Conservation (phyloP, 495 filamentous ascomycete species). For the Daldinia vernicosa region DNA sequence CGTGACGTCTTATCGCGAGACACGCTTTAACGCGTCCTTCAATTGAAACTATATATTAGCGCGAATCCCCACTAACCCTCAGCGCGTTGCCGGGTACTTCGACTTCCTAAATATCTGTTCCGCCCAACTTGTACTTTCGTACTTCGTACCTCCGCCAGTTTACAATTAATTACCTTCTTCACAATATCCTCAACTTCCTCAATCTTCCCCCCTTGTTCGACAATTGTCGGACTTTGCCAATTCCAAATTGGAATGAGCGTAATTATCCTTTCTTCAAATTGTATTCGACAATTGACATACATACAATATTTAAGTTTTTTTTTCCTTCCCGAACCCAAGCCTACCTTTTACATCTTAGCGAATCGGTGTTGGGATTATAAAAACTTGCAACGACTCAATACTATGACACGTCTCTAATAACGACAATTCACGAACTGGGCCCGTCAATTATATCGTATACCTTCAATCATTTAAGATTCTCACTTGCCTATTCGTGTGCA, state of each 20-base stretch:
- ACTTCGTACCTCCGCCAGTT: slow-evolving; percentile 24
- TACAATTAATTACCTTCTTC: slow-evolving; percentile 19
- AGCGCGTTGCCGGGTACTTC: slow-evolving; percentile 38
- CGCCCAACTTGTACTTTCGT: slow-evolving; percentile 29
- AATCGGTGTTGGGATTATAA: slow-evolving; percentile 11
- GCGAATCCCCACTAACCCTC: slow-evolving; percentile 28
- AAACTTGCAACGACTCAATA: slow-evolving; percentile 22
- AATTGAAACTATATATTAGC: slow-evolving; percentile 29
- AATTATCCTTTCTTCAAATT: not conserved
- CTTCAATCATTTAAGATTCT: not conserved
- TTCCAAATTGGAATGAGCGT: slow-evolving; percentile 1
- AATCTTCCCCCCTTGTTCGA: slow-evolving; percentile 10
- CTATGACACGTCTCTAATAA: slow-evolving; percentile 26
- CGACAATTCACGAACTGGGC: not conserved
- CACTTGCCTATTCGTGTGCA: slow-evolving; percentile 7
- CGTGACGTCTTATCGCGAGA: slow-evolving; percentile 30
- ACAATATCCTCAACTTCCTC: slow-evolving; percentile 14
- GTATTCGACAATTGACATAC: not conserved
- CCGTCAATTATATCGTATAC: not conserved
- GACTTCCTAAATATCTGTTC: slow-evolving; percentile 18
- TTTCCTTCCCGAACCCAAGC: not conserved
- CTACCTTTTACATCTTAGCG: not conserved
- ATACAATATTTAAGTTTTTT: not conserved
- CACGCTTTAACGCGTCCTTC: slow-evolving; percentile 18
- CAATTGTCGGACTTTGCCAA: slow-evolving; percentile 5